Evolutionary conservation across 768 basidiomycete genomes (phyloP).

Genomic region (Cytidiella melzeri): DNA sequence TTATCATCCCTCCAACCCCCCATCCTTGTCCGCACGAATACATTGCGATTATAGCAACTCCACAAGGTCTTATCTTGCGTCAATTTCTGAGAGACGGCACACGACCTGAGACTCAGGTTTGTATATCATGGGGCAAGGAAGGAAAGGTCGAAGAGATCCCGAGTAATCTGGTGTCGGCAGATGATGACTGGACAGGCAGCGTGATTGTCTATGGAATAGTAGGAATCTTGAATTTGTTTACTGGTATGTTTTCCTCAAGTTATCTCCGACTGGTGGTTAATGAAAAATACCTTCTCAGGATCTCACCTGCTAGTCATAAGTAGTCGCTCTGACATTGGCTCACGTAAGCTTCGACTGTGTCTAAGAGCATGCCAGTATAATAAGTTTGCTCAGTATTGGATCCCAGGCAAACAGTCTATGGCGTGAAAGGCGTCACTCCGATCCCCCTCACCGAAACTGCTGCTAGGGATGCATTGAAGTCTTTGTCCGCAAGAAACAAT

Average conservation of each 20-base stretch:
- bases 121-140: conserved; percentile 56
- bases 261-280: not conserved
- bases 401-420: conserved; percentile 52
- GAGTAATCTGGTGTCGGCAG: conserved; percentile 26
- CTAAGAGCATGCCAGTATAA: not conserved
- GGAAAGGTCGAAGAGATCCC: conserved; percentile 47
- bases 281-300: conserved; percentile 33
- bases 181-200: conserved; percentile 47
- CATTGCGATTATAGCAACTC: conserved; percentile 54
- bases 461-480: conserved; percentile 42
- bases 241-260: conserved; percentile 39
- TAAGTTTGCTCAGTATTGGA: conserved; percentile 52
- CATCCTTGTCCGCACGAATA: conserved; percentile 70
- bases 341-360: conserved; percentile 40
- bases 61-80: conserved; percentile 60
- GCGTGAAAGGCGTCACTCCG: conserved; percentile 59
- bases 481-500: conserved; percentile 25
- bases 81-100: conserved; percentile 39
- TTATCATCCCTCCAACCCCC: conserved; percentile 60
- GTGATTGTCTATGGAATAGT: conserved; percentile 71
- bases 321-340: conserved; percentile 54
- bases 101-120: conserved; percentile 36
- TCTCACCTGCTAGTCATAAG: conserved; percentile 75
- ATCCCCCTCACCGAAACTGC: conserved; percentile 67
- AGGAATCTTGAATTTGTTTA: conserved; percentile 66